Evolutionary conservation across 345 rosid species (phyloP).

Genomic region (Euphorbia lathyris): DNA sequence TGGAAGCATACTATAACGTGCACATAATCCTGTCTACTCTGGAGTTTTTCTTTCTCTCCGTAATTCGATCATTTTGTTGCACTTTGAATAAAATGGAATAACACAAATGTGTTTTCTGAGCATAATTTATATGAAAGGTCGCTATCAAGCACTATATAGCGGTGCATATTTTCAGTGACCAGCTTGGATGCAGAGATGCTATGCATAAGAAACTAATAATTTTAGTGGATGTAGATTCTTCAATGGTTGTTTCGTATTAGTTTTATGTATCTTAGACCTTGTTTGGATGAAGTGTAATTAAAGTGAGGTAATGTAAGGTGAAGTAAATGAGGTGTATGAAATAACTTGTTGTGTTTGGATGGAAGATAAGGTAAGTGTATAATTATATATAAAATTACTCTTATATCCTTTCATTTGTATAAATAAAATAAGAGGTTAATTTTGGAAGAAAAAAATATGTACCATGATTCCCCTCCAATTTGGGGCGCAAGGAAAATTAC

Average conservation of each 20-base stretch:
- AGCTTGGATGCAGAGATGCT: conserved; percentile 7
- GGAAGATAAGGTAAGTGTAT: too few species aligned
- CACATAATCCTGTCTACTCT: neutral
- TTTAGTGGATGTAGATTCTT: neutral
- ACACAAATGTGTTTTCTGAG: neutral
- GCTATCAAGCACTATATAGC: neutral
- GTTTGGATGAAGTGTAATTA: too few species aligned
- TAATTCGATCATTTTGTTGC: neutral
- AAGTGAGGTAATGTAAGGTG: too few species aligned
- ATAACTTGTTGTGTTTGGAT: too few species aligned
- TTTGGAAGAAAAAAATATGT: too few species aligned
- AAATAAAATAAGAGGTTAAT: too few species aligned
- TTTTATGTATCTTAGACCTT: too few species aligned
- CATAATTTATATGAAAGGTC: neutral
- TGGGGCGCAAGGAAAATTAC: too few species aligned
- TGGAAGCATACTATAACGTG: neutral
- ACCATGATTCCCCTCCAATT: too few species aligned
- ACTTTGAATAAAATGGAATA: neutral
- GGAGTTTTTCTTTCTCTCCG: neutral
- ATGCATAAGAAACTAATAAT: neutral
- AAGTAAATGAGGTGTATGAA: too few species aligned
- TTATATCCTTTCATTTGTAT: too few species aligned
- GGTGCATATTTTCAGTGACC: neutral
- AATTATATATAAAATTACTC: too few species aligned
- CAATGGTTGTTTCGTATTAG: neutral